Evolutionary conservation across 768 basidiomycete species (phyloP), one percentile per base, ranked within the genome.

Genomic region (Lentinus brumalis): DNA sequence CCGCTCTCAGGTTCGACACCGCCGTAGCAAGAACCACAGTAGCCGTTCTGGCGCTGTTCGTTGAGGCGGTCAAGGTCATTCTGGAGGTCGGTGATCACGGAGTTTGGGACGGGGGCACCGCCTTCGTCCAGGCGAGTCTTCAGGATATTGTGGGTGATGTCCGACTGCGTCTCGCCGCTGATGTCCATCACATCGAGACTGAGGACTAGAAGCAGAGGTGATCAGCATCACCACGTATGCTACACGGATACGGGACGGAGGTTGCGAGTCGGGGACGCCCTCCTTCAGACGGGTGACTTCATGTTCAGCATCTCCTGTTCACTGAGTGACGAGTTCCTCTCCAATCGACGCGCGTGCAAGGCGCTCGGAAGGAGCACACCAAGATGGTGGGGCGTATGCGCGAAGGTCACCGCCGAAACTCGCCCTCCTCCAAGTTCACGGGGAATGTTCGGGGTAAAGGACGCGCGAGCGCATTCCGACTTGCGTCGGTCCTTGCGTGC

Each of bases 101-200:
- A 77, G 62, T 81, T 81, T 30, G 85, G 78, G 30, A 97, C 82
- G n/a, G 77, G 73, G 4, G 70, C 69, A 3, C 94, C 93, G 3
- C 76, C 64, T 18, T 77, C 70, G 62, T 87, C 82, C 32, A 98
- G 76, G 14, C 97, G 86, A 12, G 85, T 88, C 74, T 98, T 98
- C 57, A 88, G 69, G 57, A 98, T 83, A 69, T 93, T 94, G 73
- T 98, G 96, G 8, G 94, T 84, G 51, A 98, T 72, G 70, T 98
- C 94, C 60, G 89, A 83, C 73, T 98, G 96, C 31, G 90, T 86
- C 79, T 98, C 97, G 30, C 97, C 97, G 60, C 91, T 93, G 60
- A 99, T 97, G 71, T 99, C 97, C 92, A 98, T 96, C 54, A 98
- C 87, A 75, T 99, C 97, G 55, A 98, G 77, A 72, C 93, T 96